Percentiles rank a stretch among this genome's conserved stretches.
Evolutionary conservation across 495 filamentous ascomycete genomes (phyloP).

Genomic region (Apiosordaria backusii): DNA sequence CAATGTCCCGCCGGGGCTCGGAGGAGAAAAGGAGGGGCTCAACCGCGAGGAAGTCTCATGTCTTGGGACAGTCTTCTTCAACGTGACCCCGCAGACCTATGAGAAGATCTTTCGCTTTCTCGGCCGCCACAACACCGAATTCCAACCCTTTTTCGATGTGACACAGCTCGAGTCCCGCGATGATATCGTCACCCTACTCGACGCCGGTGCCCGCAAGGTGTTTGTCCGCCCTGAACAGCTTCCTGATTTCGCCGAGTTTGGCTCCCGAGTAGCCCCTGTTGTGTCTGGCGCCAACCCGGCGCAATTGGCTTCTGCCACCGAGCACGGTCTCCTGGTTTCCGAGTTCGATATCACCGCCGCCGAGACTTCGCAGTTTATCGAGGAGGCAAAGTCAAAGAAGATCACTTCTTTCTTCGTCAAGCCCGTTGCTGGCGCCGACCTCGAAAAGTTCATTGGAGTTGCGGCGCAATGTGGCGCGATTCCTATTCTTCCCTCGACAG

Average conservation of each 20-base stretch:
- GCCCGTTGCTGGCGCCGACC: conserved; percentile 41
- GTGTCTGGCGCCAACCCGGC: conserved; percentile 31
- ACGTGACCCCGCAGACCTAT: conserved; percentile 53
- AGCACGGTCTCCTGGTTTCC: conserved; percentile 44
- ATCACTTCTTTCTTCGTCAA: conserved; percentile 46
- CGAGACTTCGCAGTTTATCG: conserved; percentile 41
- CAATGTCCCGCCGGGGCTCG: conserved; percentile 50
- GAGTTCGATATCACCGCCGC: conserved; percentile 42
- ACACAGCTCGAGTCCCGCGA: conserved; percentile 61
- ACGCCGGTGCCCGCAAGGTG: conserved; percentile 82
- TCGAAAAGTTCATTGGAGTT: conserved; percentile 51
- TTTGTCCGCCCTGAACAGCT: conserved; percentile 70
- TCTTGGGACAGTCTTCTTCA: conserved; percentile 71
- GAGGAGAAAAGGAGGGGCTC: conserved; percentile 52
- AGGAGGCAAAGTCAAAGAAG: conserved; percentile 46
- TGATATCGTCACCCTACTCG: conserved; percentile 74
- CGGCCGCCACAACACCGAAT: conserved; percentile 59
- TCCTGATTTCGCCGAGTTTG: conserved; percentile 41
- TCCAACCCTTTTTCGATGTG: conserved; percentile 73
- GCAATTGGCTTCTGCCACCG: conserved; percentile 31
- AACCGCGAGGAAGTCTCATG: conserved; percentile 68
- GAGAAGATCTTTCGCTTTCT: conserved; percentile 65
- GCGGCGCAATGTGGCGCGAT: conserved; percentile 58
- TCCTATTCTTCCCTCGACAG: conserved; percentile 69
- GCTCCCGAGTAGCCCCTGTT: conserved; percentile 41